phyloP scores from a whole-genome alignment of 495 filamentous ascomycete species.

The Penicillium parvum region DNA sequence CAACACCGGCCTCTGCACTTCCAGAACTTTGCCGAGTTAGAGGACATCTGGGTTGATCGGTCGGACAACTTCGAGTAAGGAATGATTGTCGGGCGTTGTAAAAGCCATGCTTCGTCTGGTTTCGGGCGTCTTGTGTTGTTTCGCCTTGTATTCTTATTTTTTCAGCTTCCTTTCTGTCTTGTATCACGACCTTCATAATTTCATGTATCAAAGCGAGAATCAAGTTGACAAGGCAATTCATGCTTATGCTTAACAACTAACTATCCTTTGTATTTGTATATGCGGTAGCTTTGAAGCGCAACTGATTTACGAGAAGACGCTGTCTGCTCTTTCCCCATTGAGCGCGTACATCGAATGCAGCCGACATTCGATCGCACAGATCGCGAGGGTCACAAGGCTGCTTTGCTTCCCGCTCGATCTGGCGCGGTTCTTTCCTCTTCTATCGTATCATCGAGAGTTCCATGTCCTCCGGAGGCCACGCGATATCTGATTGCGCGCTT shows the following conservation, averaged over 20 bases:
- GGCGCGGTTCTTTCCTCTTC: background rate
- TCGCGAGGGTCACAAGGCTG: background rate
- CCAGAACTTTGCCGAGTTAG: constrained; percentile 85
- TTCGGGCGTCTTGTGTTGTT: constrained; percentile 8
- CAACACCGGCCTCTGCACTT: constrained; percentile 93
- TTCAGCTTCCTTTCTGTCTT: constrained; percentile 13
- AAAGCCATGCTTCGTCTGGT: constrained; percentile 14
- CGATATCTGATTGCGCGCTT: constrained; percentile 7
- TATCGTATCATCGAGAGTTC: constrained; percentile 1
- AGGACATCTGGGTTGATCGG: constrained; percentile 85
- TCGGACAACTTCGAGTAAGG: constrained; percentile 77
- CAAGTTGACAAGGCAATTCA: constrained; percentile 16
- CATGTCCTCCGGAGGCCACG: constrained; percentile 4
- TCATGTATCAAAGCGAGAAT: constrained; percentile 23
- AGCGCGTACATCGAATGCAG: constrained; percentile 9
- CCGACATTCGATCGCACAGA: constrained; percentile 8
- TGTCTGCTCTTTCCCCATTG: too few relatives aligned
- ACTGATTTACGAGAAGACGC: too few relatives aligned
- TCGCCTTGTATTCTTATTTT: constrained; percentile 14
- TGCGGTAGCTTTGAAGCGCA: too few relatives aligned
- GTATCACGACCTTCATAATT: constrained; percentile 27
- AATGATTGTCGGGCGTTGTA: constrained; percentile 21
- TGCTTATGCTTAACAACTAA: constrained; percentile 3
- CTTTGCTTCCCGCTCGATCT: too few relatives aligned
- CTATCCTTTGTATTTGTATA: constrained; percentile 5